A percentile compares a stretch with the other conserved stretches of the same genome.
Evolutionary conservation across 768 basidiomycete genomes (phyloP).

Genomic region (Trichaptum fuscoviolaceum): DNA sequence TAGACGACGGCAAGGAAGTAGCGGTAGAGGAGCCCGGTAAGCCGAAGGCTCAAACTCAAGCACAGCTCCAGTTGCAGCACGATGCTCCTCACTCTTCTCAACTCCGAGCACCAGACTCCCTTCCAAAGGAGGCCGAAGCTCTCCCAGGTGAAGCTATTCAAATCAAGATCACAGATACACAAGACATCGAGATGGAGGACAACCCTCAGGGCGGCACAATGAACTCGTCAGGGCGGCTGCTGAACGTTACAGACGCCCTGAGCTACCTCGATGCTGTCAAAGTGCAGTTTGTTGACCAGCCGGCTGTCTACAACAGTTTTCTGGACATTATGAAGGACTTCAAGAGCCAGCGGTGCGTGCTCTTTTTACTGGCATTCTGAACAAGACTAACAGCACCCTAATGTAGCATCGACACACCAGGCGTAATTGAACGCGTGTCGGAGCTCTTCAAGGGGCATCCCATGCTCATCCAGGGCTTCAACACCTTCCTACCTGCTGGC

Average conservation of each 20-base stretch:
- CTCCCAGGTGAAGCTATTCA: neutral
- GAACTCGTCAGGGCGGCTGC: constrained; percentile 31
- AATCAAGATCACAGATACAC: neutral
- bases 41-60: neutral
- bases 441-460: constrained; percentile 90
- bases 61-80: neutral
- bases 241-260: constrained; percentile 59
- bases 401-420: constrained; percentile 90
- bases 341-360: constrained; percentile 53
- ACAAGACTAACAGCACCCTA: neutral
- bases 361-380: neutral
- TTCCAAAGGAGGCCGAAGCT: neutral
- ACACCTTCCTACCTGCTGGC: constrained; percentile 92
- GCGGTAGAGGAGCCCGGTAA: neutral
- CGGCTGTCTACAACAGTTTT: constrained; percentile 60
- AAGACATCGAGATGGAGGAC: neutral
- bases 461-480: constrained; percentile 92
- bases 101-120: neutral
- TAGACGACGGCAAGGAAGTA: neutral
- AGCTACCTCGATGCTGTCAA: constrained; percentile 64
- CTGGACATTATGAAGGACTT: constrained; percentile 75
- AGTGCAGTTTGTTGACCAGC: constrained; percentile 49
- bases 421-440: constrained; percentile 94
- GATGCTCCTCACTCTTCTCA: neutral
- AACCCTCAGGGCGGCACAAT: neutral